These are phyloP conservation scores for Boletus rubescentipes DNA, from an alignment of 768 basidiomycete genomes.

Conservation along the genomic window DNA sequence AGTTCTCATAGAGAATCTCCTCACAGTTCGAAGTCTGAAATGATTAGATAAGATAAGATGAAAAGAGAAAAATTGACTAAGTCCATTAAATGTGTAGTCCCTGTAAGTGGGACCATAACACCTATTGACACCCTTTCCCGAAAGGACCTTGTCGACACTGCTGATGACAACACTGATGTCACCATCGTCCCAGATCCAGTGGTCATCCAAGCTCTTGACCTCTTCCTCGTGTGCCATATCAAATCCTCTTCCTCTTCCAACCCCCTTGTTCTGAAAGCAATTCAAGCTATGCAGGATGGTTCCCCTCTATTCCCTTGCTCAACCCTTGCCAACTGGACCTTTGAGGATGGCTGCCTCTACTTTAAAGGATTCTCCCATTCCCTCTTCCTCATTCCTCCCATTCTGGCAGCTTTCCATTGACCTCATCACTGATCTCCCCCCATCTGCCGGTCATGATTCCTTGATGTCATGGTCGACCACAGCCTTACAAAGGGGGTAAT, in stretches of 20 bases:
- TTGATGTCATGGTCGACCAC: not conserved
- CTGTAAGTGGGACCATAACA: no score
- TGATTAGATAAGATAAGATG: no score
- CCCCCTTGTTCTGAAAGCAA: not conserved
- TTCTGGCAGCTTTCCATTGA: not conserved
- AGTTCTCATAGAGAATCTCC: no score
- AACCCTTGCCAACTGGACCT: not conserved
- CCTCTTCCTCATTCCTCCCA: not conserved
- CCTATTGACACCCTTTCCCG: no score
- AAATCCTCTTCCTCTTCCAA: not conserved
- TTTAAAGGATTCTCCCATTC: not conserved
- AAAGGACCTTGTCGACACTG: not conserved
- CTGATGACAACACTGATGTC: not conserved
- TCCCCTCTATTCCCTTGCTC: not conserved
- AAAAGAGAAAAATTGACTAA: no score
- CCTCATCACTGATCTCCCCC: not conserved
- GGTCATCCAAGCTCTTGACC: not conserved
- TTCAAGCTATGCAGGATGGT: accelerated
- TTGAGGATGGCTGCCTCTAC: not conserved
- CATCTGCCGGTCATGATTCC: not conserved
- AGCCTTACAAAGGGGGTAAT: not conserved
- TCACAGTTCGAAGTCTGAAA: no score
- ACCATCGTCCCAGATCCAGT: not conserved
- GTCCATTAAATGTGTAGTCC: no score
- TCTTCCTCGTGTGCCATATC: not conserved